A percentile compares a stretch with the other conserved stretches of the same genome.
These are phyloP conservation scores for Blastomyces gilchristii DNA, from an alignment of 2,329 filamentous ascomycete species.

Conservation along the genomic window DNA sequence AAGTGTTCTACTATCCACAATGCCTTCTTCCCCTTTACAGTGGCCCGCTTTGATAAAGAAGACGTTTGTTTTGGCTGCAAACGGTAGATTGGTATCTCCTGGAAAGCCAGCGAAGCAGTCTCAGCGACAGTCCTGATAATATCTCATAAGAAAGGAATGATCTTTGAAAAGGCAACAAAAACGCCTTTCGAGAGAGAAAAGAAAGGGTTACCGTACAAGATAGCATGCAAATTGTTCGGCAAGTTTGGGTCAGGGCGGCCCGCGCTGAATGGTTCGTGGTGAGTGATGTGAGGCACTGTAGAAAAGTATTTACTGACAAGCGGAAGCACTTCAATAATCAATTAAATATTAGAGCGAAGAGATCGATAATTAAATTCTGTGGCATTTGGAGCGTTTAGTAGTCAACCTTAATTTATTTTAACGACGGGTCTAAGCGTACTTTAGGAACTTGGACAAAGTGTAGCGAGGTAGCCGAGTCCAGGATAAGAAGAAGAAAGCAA, in stretches of 20 bases:
- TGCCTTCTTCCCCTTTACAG: background rate
- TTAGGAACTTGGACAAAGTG: background rate
- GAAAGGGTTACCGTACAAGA: background rate
- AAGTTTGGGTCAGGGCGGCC: background rate
- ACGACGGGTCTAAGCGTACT: background rate
- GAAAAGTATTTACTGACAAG: background rate
- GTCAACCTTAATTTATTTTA: slow-evolving; percentile 1
- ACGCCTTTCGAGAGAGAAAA: background rate
- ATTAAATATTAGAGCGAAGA: background rate
- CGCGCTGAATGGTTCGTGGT: background rate
- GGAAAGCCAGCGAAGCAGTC: background rate
- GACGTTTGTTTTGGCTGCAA: background rate
- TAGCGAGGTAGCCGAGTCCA: background rate
- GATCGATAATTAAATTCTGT: background rate
- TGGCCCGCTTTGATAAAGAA: background rate
- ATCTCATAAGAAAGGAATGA: background rate
- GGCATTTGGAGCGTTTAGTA: background rate
- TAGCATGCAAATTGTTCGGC: background rate
- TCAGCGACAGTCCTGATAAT: background rate
- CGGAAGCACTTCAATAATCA: background rate
- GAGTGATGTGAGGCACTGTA: background rate
- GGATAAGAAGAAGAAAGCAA: background rate
- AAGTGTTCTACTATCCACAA: background rate
- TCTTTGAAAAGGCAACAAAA: background rate
- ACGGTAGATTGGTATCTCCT: background rate